A percentile compares a stretch with the other conserved stretches of the same genome.
These are phyloP conservation scores for Acorus gramineus DNA, from an alignment of 106 monocot genomes.

Conservation along the genomic window DNA sequence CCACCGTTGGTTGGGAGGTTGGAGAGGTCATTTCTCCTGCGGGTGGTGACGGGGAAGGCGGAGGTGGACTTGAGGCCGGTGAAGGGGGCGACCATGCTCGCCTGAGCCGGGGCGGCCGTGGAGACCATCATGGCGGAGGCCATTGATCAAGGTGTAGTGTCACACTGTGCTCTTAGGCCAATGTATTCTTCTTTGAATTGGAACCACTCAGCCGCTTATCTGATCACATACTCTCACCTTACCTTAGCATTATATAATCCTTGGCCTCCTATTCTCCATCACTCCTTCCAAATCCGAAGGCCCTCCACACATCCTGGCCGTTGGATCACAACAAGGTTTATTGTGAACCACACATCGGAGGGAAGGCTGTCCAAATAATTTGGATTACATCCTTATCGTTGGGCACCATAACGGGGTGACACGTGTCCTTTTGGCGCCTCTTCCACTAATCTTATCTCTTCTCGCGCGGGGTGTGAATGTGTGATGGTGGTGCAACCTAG, in stretches of 20 bases:
- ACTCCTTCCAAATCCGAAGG: no score
- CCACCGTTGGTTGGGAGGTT: constrained; percentile 59
- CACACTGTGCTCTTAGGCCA: no score
- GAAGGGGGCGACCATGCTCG: constrained; percentile 45
- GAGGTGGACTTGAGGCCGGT: constrained; percentile 42
- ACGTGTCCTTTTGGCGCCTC: neutral
- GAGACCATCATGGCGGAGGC: no score
- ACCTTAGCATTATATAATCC: constrained; percentile 2
- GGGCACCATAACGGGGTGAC: neutral
- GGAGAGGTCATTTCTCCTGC: constrained; percentile 18
- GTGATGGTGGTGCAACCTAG: no score
- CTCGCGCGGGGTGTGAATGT: no score
- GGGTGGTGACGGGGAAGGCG: constrained; percentile 32
- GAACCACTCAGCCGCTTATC: neutral
- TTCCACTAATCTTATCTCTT: no score
- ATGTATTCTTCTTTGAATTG: neutral
- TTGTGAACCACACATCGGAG: constrained; percentile 4
- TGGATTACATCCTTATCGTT: constrained; percentile 7
- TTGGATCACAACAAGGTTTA: neutral
- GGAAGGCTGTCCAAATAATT: neutral
- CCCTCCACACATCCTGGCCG: neutral
- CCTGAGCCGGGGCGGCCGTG: constrained; percentile 11
- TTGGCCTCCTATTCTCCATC: no score
- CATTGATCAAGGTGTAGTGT: no score
- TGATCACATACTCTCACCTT: neutral